Base-by-base conservation (phyloP, 2,329 filamentous ascomycete species). In the Furcasterigmium furcatum region DNA sequence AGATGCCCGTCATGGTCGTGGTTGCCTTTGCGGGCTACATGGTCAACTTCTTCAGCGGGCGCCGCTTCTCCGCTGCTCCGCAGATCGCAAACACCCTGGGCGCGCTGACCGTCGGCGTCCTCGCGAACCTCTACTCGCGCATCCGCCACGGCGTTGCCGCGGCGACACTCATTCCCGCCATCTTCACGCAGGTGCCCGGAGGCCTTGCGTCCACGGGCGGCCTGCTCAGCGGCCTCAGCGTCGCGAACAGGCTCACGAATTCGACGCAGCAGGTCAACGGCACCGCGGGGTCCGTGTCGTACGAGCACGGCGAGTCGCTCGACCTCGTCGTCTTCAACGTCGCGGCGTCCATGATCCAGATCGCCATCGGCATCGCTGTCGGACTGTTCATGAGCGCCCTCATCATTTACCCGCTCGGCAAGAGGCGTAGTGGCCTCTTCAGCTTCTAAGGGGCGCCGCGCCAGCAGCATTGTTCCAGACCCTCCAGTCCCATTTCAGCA, bases 11-110 rank as follows among this genome's bases (percentile, higher is more conserved):
- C 43, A 92, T 92, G 87, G 67, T 88, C 3, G 32, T 84, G 39
- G 88, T 94, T 45, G 80, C 87, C 2, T 79, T 87, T 46, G 74
- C 79, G 1, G 88, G 88, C 4, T 92, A 91, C 59, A 66, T 88
- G 4, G 84, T 89, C 54, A 91, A 87, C 60, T 90, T 80, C 66
- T 91, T 87, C 66, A 82, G 79, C 39, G 77, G 79, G 14, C 70
- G 76, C 20, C 80, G 74, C 34, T 89, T 92, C 58, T 67, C 73
- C 6, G 80, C 77, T 20, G 88, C 87, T 49, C 81, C 85, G 0
- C 87, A 91, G 58, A 80, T 94, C 36, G 82, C 84, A 46, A 91
- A 87, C 59, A 88, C 86, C 0, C 74, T 92, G 4, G 87, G 87
- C 24, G 88, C 88, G 0, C 79, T 94, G 43, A 78, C 80, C 3